Conservation (phyloP, 1,284 basidiomycete species). For the Neotropicomus parvogracilis region DNA sequence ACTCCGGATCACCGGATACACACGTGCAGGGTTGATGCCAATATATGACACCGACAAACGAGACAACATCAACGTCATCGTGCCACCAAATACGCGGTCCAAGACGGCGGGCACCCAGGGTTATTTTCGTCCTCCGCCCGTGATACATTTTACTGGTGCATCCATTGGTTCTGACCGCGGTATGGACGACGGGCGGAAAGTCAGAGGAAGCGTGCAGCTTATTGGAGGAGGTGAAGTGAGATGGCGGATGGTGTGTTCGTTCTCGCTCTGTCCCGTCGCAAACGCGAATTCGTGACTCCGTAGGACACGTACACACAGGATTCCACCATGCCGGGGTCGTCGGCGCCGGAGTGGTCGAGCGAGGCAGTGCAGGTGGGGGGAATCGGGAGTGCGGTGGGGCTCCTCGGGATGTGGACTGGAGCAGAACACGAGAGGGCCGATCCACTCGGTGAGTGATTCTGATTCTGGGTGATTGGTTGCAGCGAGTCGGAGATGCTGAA, state of each 20-base stretch:
- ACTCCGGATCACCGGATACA: slow-evolving; percentile 44
- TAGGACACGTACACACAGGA: slow-evolving; percentile 30
- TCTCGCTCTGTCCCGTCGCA: background rate
- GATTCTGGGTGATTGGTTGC: background rate
- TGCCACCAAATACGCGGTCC: background rate
- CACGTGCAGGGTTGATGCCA: slow-evolving; percentile 35
- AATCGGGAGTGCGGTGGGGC: slow-evolving; percentile 47
- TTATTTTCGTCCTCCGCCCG: slow-evolving; percentile 39
- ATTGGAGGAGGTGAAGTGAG: slow-evolving; percentile 49
- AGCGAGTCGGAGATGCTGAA: slow-evolving; percentile 3
- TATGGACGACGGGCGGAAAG: slow-evolving; percentile 28
- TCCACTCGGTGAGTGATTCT: slow-evolving; percentile 41
- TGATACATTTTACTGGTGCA: slow-evolving; percentile 49
- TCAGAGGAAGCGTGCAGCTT: slow-evolving; percentile 48
- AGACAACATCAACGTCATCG: background rate
- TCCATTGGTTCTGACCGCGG: slow-evolving; percentile 39
- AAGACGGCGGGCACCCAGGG: slow-evolving; percentile 3
- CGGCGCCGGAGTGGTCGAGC: slow-evolving; percentile 45
- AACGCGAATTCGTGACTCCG: slow-evolving; percentile 2
- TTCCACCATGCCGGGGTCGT: slow-evolving; percentile 15
- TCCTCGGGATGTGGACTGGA: slow-evolving; percentile 61
- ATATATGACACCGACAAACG: slow-evolving; percentile 19
- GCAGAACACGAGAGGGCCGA: slow-evolving; percentile 46
- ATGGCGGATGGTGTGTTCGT: slow-evolving; percentile 49
- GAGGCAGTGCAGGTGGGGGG: slow-evolving; percentile 57